Conservation (phyloP, 1,139 yeast species). For the Magnusiomyces suaveolens region DNA sequence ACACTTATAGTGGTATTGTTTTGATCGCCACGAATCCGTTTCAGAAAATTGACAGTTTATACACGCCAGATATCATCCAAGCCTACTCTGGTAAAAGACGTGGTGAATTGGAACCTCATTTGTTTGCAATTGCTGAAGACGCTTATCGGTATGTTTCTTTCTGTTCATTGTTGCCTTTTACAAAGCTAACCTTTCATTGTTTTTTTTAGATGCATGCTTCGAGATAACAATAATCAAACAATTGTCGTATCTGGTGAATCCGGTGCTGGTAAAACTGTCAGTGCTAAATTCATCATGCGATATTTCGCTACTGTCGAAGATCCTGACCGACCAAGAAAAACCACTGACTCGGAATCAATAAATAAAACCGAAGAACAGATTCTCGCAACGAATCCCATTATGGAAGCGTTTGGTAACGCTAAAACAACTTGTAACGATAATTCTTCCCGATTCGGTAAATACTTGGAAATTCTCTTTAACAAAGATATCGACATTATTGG, state of each 20-base stretch:
- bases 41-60: constrained; percentile 81
- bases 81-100: constrained; percentile 87
- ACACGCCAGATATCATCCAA: constrained; percentile 84
- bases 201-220: constrained; percentile 57
- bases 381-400: constrained; percentile 92
- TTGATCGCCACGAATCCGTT: constrained; percentile 95
- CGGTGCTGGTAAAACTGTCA: constrained; percentile 97
- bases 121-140: constrained; percentile 96
- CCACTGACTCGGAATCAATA: constrained; percentile 48
- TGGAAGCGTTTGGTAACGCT: constrained; percentile 98
- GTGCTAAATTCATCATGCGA: constrained; percentile 95
- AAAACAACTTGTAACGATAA: constrained; percentile 95
- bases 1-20: constrained; percentile 94
- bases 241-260: constrained; percentile 97
- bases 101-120: constrained; percentile 92
- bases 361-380: constrained; percentile 90
- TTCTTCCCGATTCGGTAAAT: constrained; percentile 95
- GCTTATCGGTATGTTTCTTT: constrained; percentile 49
- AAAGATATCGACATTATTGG: constrained; percentile 71
- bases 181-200: not conserved
- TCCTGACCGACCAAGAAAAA: constrained; percentile 35
- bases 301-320: constrained; percentile 93
- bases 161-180: no score
- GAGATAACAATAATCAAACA: constrained; percentile 78
- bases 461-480: constrained; percentile 82